phyloP scores from a whole-genome alignment of 2,329 filamentous ascomycete genomes.

The Endoconidiophora polonica region DNA sequence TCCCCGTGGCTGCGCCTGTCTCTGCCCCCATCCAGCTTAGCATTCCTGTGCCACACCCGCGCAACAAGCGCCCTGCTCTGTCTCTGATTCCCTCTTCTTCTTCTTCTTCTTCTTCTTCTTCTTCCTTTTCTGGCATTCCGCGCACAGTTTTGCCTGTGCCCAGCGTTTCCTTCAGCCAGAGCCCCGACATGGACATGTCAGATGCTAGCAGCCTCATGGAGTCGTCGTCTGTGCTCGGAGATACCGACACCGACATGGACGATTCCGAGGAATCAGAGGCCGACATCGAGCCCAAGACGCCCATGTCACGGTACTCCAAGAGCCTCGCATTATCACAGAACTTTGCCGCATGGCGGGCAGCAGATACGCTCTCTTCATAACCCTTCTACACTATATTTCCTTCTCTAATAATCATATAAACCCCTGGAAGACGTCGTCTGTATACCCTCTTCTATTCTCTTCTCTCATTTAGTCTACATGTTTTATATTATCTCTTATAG shows the following conservation, averaged over 20 bases:
- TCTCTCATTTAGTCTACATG: too few relatives aligned
- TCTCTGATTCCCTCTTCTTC: neutral
- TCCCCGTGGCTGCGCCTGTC: neutral
- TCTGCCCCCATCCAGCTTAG: conserved; percentile 1
- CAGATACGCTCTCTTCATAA: too few relatives aligned
- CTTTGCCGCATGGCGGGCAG: too few relatives aligned
- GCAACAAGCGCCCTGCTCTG: neutral
- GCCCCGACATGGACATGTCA: conserved; percentile 7
- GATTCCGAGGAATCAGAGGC: conserved; percentile 10
- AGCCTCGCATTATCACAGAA: too few relatives aligned
- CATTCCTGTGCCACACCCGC: neutral
- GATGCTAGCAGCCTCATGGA: conserved; percentile 7
- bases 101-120: too few relatives aligned
- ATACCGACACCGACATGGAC: conserved; percentile 9
- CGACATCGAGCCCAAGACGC: conserved; percentile 22
- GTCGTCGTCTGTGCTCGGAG: conserved; percentile 12
- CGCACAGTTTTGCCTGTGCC: conserved; percentile 2
- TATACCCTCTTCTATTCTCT: too few relatives aligned
- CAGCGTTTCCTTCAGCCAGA: neutral
- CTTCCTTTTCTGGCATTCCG: neutral
- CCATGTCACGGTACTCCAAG: conserved; percentile 13
- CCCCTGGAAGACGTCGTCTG: too few relatives aligned
- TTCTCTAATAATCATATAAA: too few relatives aligned
- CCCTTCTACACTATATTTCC: too few relatives aligned
- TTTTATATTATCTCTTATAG: too few relatives aligned